Percentiles rank a stretch among this genome's conserved stretches.
These are phyloP conservation scores for Lipomyces chichibuensis DNA, from an alignment of 805 yeast species.

Conservation along the genomic window DNA sequence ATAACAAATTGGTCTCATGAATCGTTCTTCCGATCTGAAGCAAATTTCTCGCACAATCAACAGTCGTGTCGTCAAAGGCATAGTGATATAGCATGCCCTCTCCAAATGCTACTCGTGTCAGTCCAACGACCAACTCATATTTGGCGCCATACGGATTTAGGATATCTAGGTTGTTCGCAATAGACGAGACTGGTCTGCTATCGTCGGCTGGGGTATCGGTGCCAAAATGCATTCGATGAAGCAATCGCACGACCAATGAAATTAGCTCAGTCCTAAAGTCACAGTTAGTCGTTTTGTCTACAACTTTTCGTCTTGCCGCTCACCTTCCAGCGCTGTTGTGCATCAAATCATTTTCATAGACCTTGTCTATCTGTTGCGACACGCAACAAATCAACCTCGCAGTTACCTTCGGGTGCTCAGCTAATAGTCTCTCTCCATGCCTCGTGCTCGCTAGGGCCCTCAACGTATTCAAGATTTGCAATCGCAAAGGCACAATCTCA, in stretches of 20 bases:
- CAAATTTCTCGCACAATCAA: constrained; percentile 71
- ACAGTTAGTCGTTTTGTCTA: neutral
- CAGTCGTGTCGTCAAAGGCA: constrained; percentile 58
- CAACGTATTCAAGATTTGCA: constrained; percentile 1
- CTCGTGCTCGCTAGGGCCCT: neutral
- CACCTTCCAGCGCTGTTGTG: neutral
- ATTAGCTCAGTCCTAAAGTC: constrained; percentile 3
- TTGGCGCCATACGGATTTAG: constrained; percentile 21
- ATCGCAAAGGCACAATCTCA: neutral
- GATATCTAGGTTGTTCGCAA: constrained; percentile 8
- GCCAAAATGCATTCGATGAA: constrained; percentile 17
- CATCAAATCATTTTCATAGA: constrained; percentile 5
- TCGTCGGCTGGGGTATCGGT: constrained; percentile 23
- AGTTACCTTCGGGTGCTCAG: constrained; percentile 3
- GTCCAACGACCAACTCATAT: constrained; percentile 37
- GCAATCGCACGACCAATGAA: constrained; percentile 3
- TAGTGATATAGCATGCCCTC: constrained; percentile 19
- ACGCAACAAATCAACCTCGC: constrained; percentile 14
- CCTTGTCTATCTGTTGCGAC: constrained; percentile 15
- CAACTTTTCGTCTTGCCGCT: neutral
- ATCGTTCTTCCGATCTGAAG: constrained; percentile 68
- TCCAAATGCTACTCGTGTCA: constrained; percentile 40
- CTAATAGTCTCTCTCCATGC: constrained; percentile 12
- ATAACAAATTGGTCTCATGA: constrained; percentile 78
- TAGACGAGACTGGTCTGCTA: constrained; percentile 1